Conservation (phyloP, 768 basidiomycete species). For the Phaeotremella fagi region DNA sequence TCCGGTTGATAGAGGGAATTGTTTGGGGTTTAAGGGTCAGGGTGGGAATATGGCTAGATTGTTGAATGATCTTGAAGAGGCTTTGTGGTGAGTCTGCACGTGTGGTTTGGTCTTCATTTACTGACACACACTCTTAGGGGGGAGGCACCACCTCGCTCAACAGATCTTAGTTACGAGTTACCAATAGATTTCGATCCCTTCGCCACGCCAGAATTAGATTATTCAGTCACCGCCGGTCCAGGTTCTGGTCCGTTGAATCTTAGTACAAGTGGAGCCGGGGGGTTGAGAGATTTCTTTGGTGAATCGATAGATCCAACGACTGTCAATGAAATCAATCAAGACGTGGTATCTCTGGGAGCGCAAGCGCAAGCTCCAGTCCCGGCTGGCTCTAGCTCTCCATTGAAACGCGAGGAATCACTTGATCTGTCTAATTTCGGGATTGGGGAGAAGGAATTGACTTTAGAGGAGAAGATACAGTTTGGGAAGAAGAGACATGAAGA, state of each 20-base stretch:
- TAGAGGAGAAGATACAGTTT: constrained; percentile 25
- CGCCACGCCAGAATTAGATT: constrained; percentile 18
- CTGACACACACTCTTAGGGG: constrained; percentile 17
- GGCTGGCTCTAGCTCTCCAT: not conserved
- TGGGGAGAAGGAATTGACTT: constrained; percentile 10
- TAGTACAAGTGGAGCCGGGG: not conserved
- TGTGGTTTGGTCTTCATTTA: not conserved
- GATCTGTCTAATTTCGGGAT: not conserved
- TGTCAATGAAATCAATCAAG: not conserved
- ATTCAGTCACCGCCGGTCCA: not conserved
- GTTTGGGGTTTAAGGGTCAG: constrained; percentile 13
- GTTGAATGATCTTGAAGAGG: constrained; percentile 39
- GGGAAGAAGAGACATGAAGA: constrained; percentile 33
- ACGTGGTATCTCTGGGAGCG: constrained; percentile 3
- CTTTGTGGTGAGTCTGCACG: constrained; percentile 22
- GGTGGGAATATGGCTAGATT: constrained; percentile 29
- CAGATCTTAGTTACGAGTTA: constrained; percentile 31
- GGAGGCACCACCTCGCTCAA: constrained; percentile 33
- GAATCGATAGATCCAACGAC: not conserved
- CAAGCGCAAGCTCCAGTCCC: not conserved
- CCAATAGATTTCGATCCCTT: constrained; percentile 40
- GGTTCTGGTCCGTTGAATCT: too few species aligned
- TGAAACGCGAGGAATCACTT: too few species aligned
- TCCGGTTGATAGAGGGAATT: constrained; percentile 16
- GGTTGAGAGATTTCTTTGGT: constrained; percentile 18